These are phyloP conservation scores for Lactifluus hygrophoroides DNA, from an alignment of 768 basidiomycete species.

Conservation along the genomic window DNA sequence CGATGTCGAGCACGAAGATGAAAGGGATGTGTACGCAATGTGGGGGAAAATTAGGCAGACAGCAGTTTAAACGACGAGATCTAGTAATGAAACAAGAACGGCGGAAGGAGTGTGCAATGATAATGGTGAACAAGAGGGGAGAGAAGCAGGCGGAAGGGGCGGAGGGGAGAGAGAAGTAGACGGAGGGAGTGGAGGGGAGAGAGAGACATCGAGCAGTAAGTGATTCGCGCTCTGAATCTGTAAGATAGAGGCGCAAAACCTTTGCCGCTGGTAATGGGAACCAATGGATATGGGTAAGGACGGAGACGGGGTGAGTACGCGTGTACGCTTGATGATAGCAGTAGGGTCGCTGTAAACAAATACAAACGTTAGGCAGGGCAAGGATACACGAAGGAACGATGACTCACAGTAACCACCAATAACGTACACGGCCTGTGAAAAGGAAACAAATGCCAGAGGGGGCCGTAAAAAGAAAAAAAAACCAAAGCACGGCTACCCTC, in stretches of 20 bases:
- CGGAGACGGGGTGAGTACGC: slow-evolving; percentile 9
- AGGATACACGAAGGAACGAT: no score
- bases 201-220: no score
- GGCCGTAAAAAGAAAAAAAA: background rate
- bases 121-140: background rate
- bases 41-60: background rate
- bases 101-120: slow-evolving; percentile 8
- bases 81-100: slow-evolving; percentile 5
- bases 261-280: background rate
- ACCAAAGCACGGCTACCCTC: slow-evolving; percentile 14
- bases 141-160: background rate
- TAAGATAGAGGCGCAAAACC: background rate
- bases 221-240: background rate
- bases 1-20: slow-evolving; percentile 13
- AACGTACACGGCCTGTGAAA: slow-evolving; percentile 16
- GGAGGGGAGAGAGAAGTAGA: background rate
- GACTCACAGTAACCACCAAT: slow-evolving; percentile 18
- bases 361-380: background rate
- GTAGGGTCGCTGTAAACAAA: background rate
- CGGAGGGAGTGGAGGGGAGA: no score
- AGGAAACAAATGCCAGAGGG: slow-evolving; percentile 5
- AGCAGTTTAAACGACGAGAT: background rate
- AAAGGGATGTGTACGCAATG: background rate
- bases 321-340: background rate
- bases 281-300: background rate